Base-by-base conservation (phyloP, 2,329 filamentous ascomycete species). In the Colletotrichum graminicola region DNA sequence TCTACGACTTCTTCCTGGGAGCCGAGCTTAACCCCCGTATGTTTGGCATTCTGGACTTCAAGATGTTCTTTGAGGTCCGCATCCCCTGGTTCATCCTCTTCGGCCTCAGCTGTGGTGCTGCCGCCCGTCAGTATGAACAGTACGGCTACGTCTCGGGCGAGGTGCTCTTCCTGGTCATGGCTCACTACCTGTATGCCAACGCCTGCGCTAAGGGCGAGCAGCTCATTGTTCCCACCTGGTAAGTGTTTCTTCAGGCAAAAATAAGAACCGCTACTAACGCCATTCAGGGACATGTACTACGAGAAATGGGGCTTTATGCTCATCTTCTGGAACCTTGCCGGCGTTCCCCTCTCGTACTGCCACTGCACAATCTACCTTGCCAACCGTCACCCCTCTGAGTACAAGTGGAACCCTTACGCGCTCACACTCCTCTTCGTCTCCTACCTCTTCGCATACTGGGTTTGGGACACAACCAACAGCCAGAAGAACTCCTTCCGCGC, bases 291-390 rank as follows among this genome's bases (percentile, higher is more conserved):
- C 78, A 97, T 97, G 92, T 97, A 97, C 86, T 95, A 94, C 77
- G 94, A 97, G 86, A 97, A 97, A 84, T 95, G 93, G 90, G 94
- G 94, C 63, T 97, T 97, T 86, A 97, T 97, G 94, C 89, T 97
- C 75, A 97, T 97, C 81, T 97, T 97, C 89, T 97, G 94, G 94
- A 97, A 97, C 83, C 86, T 97, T 80, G 94, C 94, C 57, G 94
- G 94, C 75, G 94, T 97, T 34, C 94, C 94, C 18, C 87, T 97
- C 63, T 94, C 91, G 66, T 97, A 97, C 87, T 97, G 94, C 85
- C 94, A 97, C 86, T 96, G 93, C 88, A 95, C 93, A 60, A 90
- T 97, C 77, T 97, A 93, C 83, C 88, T 97, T 62, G 94, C 94
- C 75, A 95, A 93, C 82, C 94, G 97, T 80, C 84, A 92, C 77